Percentiles rank a stretch among this genome's conserved stretches.
Evolutionary conservation across 805 yeast genomes (phyloP).

Genomic region (Lipomyces sp.): DNA sequence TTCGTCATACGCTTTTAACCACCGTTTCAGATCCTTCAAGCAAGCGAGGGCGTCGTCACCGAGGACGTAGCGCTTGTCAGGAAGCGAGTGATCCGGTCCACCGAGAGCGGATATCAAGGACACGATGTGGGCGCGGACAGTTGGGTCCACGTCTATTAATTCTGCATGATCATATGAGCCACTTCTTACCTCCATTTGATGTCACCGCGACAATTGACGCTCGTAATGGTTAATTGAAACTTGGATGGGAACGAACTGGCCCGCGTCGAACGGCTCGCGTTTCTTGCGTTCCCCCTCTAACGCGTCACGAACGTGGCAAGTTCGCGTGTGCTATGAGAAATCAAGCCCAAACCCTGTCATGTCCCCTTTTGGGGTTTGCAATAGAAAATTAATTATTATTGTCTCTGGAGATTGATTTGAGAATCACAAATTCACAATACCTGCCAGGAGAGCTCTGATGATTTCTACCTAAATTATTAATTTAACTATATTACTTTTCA

Average conservation of each 20-base stretch:
- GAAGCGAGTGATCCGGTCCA: conserved; percentile 71
- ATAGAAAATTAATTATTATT: too few relatives aligned
- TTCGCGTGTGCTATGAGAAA: too few relatives aligned
- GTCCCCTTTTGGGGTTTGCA: too few relatives aligned
- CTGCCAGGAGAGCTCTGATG: too few relatives aligned
- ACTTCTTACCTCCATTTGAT: background rate
- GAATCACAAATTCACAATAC: too few relatives aligned
- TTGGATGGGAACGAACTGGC: background rate
- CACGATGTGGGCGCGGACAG: conserved; percentile 73
- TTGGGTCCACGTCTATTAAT: conserved; percentile 25
- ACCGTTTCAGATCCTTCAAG: conserved; percentile 81
- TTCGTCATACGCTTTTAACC: conserved; percentile 87
- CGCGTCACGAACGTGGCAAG: too few relatives aligned
- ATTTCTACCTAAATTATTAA: too few relatives aligned
- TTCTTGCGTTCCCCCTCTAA: too few relatives aligned
- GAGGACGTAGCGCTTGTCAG: conserved; percentile 64
- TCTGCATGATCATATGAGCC: background rate
- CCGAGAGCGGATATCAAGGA: conserved; percentile 88
- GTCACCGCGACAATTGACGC: background rate
- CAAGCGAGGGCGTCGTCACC: conserved; percentile 91
- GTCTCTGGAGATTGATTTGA: too few relatives aligned
- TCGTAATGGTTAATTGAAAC: background rate
- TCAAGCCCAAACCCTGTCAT: too few relatives aligned
- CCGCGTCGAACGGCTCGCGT: background rate
- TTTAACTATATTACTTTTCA: too few relatives aligned